Base-by-base conservation (phyloP, 2,329 filamentous ascomycete genomes). In the Pseudophaeomoniella oleicola region DNA sequence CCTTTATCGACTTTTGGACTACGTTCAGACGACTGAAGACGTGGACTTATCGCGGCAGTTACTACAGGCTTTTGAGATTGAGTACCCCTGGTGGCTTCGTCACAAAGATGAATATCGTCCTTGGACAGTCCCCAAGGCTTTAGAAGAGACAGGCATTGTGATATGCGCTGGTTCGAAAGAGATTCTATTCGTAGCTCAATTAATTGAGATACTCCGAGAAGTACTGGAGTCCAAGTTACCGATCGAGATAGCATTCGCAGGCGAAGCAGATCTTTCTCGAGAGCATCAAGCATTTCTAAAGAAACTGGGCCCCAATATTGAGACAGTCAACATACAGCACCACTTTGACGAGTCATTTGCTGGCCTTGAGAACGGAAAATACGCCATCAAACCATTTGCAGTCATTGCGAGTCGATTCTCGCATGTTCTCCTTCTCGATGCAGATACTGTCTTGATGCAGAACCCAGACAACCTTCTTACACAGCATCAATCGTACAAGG, bases 381-480 rank as follows among this genome's bases (percentile, higher is more conserved):
- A 30, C 22, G 45, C 42, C 3, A 43, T 44, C 34, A 48, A 48
- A 32, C 44, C 45, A 10, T 46, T 46, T 32, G 42, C 40, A 9
- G 31, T 44, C 16, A 39, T 46, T 5, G 42, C 42, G 6, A 42
- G 41, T 14, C 40, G 44, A 4, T 40, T 44, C 30, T 32, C 34
- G 17, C 35, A 37, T 19, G 34, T 39, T 13, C 39, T 48, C 15
- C 36, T 46, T n/a, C 33, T 46, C 13, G 46, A 46, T 34, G 40
- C 42, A n/a, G 40, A 44, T 16, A 34, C 36, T 10, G 35, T 44
- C 13, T 45, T 45, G 27, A 34, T 45, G 19, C 37, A 40, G 13
- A 10, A 19, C 12, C 43, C 37, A 5, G 37, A 39, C n/a, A 32
- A 19, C n/a, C 27, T 38, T 2, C 31, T 39, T 30, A 14, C 19